These are phyloP conservation scores for Tylopilus microsporus DNA, from an alignment of 1,284 basidiomycete species.

Conservation along the genomic window DNA sequence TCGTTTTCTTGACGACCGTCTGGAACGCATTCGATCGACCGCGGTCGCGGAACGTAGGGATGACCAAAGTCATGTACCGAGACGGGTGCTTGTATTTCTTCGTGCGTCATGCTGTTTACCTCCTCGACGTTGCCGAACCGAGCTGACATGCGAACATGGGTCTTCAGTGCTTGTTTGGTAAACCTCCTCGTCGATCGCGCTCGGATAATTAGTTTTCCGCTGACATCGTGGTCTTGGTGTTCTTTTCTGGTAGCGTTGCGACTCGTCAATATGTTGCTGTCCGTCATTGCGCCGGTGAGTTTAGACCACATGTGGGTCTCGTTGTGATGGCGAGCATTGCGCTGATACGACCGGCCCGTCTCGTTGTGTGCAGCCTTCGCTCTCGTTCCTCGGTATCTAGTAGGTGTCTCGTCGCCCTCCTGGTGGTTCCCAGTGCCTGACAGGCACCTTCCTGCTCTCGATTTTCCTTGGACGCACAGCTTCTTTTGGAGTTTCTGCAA, in stretches of 20 bases:
- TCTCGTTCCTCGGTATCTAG: constrained; percentile 30
- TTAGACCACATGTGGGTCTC: not conserved
- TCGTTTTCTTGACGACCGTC: constrained; percentile 33
- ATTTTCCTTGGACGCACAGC: constrained; percentile 19
- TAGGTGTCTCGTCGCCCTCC: constrained; percentile 10
- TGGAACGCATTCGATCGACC: constrained; percentile 37
- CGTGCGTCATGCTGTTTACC: constrained; percentile 26
- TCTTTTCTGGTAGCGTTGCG: constrained; percentile 24
- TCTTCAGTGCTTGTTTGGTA: constrained; percentile 28
- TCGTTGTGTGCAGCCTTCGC: constrained; percentile 12
- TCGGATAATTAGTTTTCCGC: not conserved
- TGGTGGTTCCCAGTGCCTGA: no score
- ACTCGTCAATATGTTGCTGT: constrained; percentile 29
- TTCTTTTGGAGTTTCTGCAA: constrained; percentile 39
- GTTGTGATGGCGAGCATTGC: not conserved
- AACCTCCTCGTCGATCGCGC: not conserved
- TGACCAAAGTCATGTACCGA: constrained; percentile 30
- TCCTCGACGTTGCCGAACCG: not conserved
- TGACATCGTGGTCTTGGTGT: not conserved
- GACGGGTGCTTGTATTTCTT: constrained; percentile 39
- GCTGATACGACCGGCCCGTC: not conserved
- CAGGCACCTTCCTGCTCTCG: no score
- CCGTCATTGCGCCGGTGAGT: constrained; percentile 29
- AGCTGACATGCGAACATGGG: not conserved
- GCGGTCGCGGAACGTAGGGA: constrained; percentile 18